Percentiles rank a stretch among this genome's conserved stretches.
These are phyloP conservation scores for Debaryomyces nepalensis DNA, from an alignment of 1,139 yeast genomes.

Conservation along the genomic window DNA sequence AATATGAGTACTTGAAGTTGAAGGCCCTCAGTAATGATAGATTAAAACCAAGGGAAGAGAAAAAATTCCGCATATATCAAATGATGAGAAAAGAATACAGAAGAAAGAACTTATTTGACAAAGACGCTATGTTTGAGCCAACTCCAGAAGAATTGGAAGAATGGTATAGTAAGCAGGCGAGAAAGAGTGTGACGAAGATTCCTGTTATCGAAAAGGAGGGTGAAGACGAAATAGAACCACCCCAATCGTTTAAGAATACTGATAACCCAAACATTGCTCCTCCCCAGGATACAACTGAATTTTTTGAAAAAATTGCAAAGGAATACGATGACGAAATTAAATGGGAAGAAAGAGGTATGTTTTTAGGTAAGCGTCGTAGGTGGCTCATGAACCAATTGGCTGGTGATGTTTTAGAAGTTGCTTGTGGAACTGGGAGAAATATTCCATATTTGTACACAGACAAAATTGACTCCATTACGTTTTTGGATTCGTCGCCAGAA, in stretches of 20 bases:
- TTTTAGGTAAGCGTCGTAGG: constrained; percentile 81
- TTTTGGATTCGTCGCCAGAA: constrained; percentile 77
- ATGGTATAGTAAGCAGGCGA: constrained; percentile 49
- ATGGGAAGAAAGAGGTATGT: constrained; percentile 82
- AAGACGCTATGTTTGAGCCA: constrained; percentile 53
- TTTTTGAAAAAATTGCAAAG: constrained; percentile 78
- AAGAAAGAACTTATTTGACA: constrained; percentile 49
- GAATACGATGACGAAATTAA: constrained; percentile 83
- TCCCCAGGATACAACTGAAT: constrained; percentile 80
- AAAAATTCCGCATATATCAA: constrained; percentile 56
- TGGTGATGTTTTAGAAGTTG: constrained; percentile 92
- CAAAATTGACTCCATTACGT: constrained; percentile 71
- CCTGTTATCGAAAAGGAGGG: constrained; percentile 30
- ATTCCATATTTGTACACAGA: constrained; percentile 71
- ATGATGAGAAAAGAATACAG: constrained; percentile 58
- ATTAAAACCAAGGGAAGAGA: constrained; percentile 59
- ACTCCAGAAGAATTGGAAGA: constrained; percentile 53
- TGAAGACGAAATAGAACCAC: constrained; percentile 13
- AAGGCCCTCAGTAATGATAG: constrained; percentile 54
- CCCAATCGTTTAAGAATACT: constrained; percentile 34
- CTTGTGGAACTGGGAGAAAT: constrained; percentile 97
- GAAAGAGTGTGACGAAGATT: constrained; percentile 29
- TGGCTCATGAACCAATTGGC: constrained; percentile 78
- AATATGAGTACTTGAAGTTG: constrained; percentile 65
- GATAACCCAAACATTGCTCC: constrained; percentile 55